A percentile compares a stretch with the other conserved stretches of the same genome.
phyloP scores from a whole-genome alignment of 192 early-diverging fungal genomes.

The Backusella liffmaniae region DNA sequence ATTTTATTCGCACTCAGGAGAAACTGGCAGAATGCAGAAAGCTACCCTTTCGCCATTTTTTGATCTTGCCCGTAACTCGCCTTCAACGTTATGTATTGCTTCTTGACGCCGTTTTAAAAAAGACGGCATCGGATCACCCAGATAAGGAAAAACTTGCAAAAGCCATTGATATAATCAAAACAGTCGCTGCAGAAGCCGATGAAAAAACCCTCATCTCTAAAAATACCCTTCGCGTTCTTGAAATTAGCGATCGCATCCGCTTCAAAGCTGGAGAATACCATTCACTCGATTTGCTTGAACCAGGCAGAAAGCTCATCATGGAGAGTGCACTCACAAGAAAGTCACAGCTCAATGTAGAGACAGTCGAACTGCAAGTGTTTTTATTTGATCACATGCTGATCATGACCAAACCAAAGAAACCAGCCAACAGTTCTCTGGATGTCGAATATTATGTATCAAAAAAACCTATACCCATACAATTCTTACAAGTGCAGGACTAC shows the following conservation, averaged over 20 bases:
- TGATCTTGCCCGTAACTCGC: conserved; percentile 81
- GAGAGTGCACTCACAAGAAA: conserved; percentile 69
- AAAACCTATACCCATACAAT: conserved; percentile 77
- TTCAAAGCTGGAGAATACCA: conserved; percentile 38
- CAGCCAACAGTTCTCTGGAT: conserved; percentile 45
- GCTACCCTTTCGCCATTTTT: conserved; percentile 37
- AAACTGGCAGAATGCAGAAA: conserved; percentile 21
- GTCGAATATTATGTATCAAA: conserved; percentile 63
- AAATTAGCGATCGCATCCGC: conserved; percentile 24
- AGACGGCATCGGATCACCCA: conserved; percentile 75
- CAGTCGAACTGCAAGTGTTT: conserved; percentile 72
- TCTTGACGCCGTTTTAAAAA: conserved; percentile 77
- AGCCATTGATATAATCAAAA: conserved; percentile 12
- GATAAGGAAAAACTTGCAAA: conserved; percentile 63
- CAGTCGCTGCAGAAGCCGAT: conserved; percentile 21
- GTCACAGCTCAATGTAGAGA: conserved; percentile 42
- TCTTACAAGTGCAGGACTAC: conserved; percentile 55
- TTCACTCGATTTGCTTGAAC: conserved; percentile 70
- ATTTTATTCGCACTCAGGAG: conserved; percentile 67
- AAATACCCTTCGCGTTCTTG: conserved; percentile 20
- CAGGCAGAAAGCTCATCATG: conserved; percentile 69
- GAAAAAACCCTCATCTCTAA: conserved; percentile 12
- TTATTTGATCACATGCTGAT: conserved; percentile 88
- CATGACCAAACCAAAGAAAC: conserved; percentile 61
- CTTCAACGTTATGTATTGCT: conserved; percentile 85